phyloP scores from a whole-genome alignment of 2,329 filamentous ascomycete genomes.

The Drechslerella dactyloides region DNA sequence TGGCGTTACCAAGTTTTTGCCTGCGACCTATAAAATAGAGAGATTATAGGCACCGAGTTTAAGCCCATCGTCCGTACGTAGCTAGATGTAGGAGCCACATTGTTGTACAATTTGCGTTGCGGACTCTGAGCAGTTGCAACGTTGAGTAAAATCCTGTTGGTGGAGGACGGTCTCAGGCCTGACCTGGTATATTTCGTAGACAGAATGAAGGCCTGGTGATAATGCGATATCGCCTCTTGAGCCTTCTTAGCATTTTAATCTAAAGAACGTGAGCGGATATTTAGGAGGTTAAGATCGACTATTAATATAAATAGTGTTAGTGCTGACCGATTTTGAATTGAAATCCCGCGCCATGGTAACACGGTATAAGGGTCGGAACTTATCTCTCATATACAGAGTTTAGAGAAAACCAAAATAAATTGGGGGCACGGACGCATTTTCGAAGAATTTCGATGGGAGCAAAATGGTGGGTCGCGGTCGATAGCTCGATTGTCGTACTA shows the following conservation, averaged over 20 bases:
- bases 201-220: no score
- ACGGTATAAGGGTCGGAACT: neutral
- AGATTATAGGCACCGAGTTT: constrained; percentile 30
- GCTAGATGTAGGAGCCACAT: constrained; percentile 12
- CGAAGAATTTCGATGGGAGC: no score
- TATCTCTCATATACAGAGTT: no score
- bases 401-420: no score
- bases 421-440: no score
- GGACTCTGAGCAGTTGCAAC: neutral
- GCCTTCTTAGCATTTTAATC: no score
- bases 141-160: neutral
- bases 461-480: no score
- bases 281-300: neutral
- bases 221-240: neutral
- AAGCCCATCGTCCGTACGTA: no score
- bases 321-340: neutral
- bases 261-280: neutral
- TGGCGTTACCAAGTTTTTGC: constrained; percentile 31
- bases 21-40: constrained; percentile 31
- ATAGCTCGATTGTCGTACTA: no score
- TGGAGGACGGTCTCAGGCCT: neutral
- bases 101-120: constrained; percentile 47
- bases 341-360: neutral
- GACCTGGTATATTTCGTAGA: no score
- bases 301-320: neutral